These are phyloP conservation scores for Chrysoporthe puriensis DNA, from an alignment of 2,329 filamentous ascomycete genomes.

Conservation along the genomic window DNA sequence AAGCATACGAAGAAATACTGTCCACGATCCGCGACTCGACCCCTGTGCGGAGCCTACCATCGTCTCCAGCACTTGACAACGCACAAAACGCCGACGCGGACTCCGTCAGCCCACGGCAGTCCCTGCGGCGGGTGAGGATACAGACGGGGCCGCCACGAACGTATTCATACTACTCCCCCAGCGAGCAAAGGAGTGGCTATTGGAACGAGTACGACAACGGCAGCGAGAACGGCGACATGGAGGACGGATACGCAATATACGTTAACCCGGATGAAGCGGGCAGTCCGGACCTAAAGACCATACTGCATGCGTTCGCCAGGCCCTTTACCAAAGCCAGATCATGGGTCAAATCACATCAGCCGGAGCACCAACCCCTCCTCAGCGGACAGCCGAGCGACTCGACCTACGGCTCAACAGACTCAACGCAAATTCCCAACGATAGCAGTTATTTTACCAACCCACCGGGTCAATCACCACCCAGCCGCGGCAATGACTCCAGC, in stretches of 20 bases:
- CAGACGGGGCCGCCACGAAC: conserved; percentile 29
- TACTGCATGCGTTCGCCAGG: conserved; percentile 55
- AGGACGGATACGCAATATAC: conserved; percentile 72
- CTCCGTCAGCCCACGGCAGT: conserved; percentile 27
- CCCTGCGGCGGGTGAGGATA: conserved; percentile 28
- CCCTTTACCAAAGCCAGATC: conserved; percentile 56
- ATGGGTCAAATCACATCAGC: conserved; percentile 48
- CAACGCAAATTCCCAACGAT: conserved; percentile 27
- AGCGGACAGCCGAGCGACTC: conserved; percentile 31
- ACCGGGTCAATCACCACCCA: conserved; percentile 38
- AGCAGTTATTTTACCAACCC: conserved; percentile 34
- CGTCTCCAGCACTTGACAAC: conserved; percentile 42
- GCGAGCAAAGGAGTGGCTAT: conserved; percentile 53
- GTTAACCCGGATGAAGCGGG: conserved; percentile 68
- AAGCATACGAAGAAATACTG: conserved; percentile 52
- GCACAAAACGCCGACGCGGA: conserved; percentile 30
- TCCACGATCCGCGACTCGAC: conserved; percentile 50
- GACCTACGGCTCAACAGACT: conserved; percentile 32
- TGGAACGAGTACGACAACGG: conserved; percentile 90
- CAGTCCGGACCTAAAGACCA: conserved; percentile 64
- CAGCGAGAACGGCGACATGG: conserved; percentile 65
- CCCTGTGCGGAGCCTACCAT: conserved; percentile 45
- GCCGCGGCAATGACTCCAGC: conserved; percentile 31
- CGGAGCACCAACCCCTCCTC: conserved; percentile 33
- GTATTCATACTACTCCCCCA: conserved; percentile 17